Percentiles rank a stretch among this genome's conserved stretches.
Conservation (phyloP, 2,329 filamentous ascomycete genomes). For the Lizonia empirigonia region DNA sequence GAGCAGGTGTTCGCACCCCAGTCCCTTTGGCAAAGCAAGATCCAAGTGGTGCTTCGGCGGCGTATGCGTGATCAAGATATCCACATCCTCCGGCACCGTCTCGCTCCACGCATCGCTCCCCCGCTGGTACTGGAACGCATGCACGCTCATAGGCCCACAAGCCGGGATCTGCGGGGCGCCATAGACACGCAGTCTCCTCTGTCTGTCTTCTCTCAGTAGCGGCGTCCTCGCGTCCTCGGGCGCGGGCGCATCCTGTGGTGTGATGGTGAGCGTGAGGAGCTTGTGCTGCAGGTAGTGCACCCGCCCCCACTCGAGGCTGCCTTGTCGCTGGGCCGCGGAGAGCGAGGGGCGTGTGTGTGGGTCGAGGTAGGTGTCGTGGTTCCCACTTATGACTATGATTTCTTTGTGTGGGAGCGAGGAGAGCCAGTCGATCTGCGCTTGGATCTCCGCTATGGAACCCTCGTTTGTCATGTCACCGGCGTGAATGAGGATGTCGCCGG, state of each 20-base stretch:
- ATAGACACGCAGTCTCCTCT: conserved; percentile 71
- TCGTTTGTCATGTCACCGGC: conserved; percentile 81
- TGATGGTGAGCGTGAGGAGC: conserved; percentile 64
- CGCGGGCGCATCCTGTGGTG: not conserved
- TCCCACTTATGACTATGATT: conserved; percentile 84
- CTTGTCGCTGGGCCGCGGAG: conserved; percentile 59
- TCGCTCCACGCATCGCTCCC: conserved; percentile 72
- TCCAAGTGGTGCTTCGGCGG: conserved; percentile 76
- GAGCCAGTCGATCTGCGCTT: conserved; percentile 85
- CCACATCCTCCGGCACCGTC: conserved; percentile 72
- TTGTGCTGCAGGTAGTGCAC: conserved; percentile 78
- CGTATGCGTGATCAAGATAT: conserved; percentile 81
- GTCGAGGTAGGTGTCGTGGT: conserved; percentile 89
- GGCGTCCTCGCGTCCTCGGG: conserved; percentile 21
- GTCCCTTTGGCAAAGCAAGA: conserved; percentile 61
- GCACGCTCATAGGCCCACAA: conserved; percentile 68
- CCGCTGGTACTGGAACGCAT: conserved; percentile 77
- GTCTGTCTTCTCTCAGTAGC: conserved; percentile 23
- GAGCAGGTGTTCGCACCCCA: conserved; percentile 74
- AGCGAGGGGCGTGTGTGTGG: conserved; percentile 60
- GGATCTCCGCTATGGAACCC: conserved; percentile 75
- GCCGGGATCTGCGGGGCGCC: conserved; percentile 81
- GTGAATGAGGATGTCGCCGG: conserved; percentile 86
- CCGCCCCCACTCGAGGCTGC: conserved; percentile 66
- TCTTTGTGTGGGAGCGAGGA: conserved; percentile 72